Conservation (phyloP, 805 yeast genomes). For the Ogataea dorogensis region DNA sequence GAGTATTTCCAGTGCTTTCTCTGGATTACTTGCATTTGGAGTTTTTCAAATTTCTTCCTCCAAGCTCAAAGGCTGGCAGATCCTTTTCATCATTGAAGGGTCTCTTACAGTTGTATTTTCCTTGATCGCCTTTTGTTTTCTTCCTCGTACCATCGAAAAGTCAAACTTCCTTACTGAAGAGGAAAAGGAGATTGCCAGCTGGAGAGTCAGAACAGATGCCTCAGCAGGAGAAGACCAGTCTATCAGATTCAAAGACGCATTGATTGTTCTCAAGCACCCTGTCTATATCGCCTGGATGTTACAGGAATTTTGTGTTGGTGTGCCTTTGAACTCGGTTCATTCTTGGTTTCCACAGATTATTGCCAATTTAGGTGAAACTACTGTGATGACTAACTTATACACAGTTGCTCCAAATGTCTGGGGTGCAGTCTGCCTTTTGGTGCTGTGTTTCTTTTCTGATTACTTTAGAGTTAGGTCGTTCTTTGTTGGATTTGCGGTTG, state of each 20-base stretch:
- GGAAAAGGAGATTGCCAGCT: slow-evolving; percentile 38
- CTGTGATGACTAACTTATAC: slow-evolving; percentile 40
- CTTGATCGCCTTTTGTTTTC: slow-evolving; percentile 32
- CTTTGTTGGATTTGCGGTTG: slow-evolving; percentile 40
- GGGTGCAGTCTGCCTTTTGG: slow-evolving; percentile 44
- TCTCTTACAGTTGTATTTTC: slow-evolving; percentile 32
- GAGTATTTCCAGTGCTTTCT: slow-evolving; percentile 34
- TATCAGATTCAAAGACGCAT: slow-evolving; percentile 40
- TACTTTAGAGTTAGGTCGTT: slow-evolving; percentile 37
- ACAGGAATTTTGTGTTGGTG: slow-evolving; percentile 44
- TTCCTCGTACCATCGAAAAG: slow-evolving; percentile 38
- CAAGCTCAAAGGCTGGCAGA: slow-evolving; percentile 45
- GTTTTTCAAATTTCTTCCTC: slow-evolving; percentile 39
- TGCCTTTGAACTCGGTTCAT: slow-evolving; percentile 46
- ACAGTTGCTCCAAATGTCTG: slow-evolving; percentile 50
- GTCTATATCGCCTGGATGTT: slow-evolving; percentile 44
- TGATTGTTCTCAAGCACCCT: slow-evolving; percentile 46
- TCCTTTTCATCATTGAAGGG: slow-evolving; percentile 46
- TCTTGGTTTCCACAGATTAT: slow-evolving; percentile 50
- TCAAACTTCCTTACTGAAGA: slow-evolving; percentile 41
- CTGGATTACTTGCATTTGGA: slow-evolving; percentile 35
- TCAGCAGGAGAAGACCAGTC: slow-evolving; percentile 36
- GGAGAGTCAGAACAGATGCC: slow-evolving; percentile 45
- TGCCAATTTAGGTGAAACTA: slow-evolving; percentile 37
- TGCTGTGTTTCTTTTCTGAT: slow-evolving; percentile 43